Conservation (phyloP, 352 stramenopile genomes). For the Pilasporangium apinafurcum region DNA sequence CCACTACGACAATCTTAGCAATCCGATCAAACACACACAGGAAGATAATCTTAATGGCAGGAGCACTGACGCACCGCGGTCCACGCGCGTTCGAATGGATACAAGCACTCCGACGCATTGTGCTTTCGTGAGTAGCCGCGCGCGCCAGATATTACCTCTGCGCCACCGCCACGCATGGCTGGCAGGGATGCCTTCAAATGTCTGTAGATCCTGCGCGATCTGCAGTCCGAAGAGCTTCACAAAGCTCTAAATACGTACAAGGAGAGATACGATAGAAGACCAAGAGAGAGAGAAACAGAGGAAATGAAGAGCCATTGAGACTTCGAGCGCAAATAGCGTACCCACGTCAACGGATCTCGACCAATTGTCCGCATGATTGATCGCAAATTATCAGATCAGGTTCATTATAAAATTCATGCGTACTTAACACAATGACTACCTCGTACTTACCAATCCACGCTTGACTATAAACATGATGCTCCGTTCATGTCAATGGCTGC, state of each 20-base stretch:
- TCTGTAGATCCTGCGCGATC: constrained; percentile 23
- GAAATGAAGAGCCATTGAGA: too few relatives aligned
- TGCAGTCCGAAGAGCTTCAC: constrained; percentile 57
- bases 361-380: constrained; percentile 9
- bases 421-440: too few relatives aligned
- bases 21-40: not conserved
- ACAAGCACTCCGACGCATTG: constrained; percentile 57
- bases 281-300: not conserved
- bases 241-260: constrained; percentile 30
- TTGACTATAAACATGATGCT: too few relatives aligned
- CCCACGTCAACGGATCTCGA: constrained; percentile 50
- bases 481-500: too few relatives aligned
- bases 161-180: constrained; percentile 53
- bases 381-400: too few relatives aligned
- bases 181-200: constrained; percentile 39
- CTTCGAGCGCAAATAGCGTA: constrained; percentile 14
- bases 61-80: constrained; percentile 30
- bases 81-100: constrained; percentile 39
- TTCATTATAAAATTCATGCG: too few relatives aligned
- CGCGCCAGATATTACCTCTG: constrained; percentile 6
- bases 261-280: not conserved
- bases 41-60: not conserved
- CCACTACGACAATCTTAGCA: constrained; percentile 23
- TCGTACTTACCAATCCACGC: too few relatives aligned
- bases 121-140: constrained; percentile 57